phyloP scores from a whole-genome alignment of 306 rosid genomes.

The Vicia faba region DNA sequence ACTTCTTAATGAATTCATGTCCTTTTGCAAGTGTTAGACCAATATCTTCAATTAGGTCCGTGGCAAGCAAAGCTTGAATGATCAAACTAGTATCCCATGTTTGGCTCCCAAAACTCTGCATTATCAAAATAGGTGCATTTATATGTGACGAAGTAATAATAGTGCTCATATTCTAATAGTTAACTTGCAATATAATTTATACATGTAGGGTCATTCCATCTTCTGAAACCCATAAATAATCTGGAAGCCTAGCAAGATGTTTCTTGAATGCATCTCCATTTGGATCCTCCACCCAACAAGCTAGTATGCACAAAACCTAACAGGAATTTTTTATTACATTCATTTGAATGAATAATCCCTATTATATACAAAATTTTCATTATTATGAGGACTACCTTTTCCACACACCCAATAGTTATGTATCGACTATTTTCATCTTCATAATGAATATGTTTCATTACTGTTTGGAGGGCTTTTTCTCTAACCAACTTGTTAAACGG shows the following conservation, averaged over 20 bases:
- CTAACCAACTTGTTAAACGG: conserved; percentile 58
- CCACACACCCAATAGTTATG: conserved; percentile 53
- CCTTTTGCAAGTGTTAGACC: conserved; percentile 51
- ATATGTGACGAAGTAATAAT: not conserved
- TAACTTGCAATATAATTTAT: not conserved
- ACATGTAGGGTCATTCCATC: conserved; percentile 79
- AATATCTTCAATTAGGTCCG: conserved; percentile 48
- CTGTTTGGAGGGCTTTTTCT: conserved; percentile 53
- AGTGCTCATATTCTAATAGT: not conserved
- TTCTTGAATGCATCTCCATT: conserved; percentile 61
- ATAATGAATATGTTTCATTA: conserved; percentile 68
- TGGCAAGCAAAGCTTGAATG: conserved; percentile 61
- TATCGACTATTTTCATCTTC: conserved; percentile 70
- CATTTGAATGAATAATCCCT: too few relatives aligned
- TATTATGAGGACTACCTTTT: conserved; percentile 46
- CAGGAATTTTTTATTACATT: not conserved
- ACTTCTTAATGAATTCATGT: conserved; percentile 60
- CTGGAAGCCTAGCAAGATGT: conserved; percentile 68
- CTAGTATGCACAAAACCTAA: conserved; percentile 60
- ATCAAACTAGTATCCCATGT: conserved; percentile 58
- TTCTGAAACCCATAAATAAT: conserved; percentile 66
- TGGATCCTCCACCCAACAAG: conserved; percentile 77
- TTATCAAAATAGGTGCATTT: not conserved
- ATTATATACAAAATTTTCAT: not conserved
- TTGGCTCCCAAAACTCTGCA: conserved; percentile 63